Conservation (phyloP, 2,329 filamentous ascomycete genomes). For the Hypoxylon sp. region DNA sequence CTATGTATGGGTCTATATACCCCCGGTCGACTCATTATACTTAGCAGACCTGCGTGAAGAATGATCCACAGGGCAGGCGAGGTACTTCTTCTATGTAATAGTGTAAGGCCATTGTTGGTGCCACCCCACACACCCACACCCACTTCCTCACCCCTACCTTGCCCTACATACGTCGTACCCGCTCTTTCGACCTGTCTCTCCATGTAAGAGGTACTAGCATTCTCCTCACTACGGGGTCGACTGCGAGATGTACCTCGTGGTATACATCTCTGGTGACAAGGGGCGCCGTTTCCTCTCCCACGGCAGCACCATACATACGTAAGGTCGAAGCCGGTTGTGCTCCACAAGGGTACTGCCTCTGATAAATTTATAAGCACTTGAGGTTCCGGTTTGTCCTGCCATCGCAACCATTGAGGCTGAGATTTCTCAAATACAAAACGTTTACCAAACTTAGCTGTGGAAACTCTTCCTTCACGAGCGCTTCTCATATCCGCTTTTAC, state of each 20-base stretch:
- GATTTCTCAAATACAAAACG: constrained; percentile 50
- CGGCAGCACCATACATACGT: constrained; percentile 45
- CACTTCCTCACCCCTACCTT: constrained; percentile 30
- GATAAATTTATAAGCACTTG: constrained; percentile 51
- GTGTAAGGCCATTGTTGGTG: constrained; percentile 39
- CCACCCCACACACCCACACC: constrained; percentile 41
- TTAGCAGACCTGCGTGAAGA: constrained; percentile 31
- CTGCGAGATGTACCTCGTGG: constrained; percentile 42
- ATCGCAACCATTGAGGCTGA: constrained; percentile 51
- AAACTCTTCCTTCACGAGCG: constrained; percentile 42
- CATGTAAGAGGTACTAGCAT: constrained; percentile 42
- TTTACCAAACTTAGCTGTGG: constrained; percentile 49
- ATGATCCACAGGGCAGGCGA: constrained; percentile 49
- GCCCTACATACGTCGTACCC: constrained; percentile 44
- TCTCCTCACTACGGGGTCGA: constrained; percentile 38
- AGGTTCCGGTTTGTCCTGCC: constrained; percentile 48
- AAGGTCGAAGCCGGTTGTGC: constrained; percentile 45
- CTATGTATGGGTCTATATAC: constrained; percentile 35
- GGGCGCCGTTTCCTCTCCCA: constrained; percentile 42
- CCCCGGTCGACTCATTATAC: constrained; percentile 41
- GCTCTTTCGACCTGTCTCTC: constrained; percentile 42
- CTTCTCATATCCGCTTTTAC: constrained; percentile 43
- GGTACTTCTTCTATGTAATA: constrained; percentile 38
- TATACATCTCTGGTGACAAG: constrained; percentile 43
- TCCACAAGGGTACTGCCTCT: constrained; percentile 46